Base-by-base conservation (phyloP, 192 early-diverging fungal species). In the Neocallimastix lanati region DNA sequence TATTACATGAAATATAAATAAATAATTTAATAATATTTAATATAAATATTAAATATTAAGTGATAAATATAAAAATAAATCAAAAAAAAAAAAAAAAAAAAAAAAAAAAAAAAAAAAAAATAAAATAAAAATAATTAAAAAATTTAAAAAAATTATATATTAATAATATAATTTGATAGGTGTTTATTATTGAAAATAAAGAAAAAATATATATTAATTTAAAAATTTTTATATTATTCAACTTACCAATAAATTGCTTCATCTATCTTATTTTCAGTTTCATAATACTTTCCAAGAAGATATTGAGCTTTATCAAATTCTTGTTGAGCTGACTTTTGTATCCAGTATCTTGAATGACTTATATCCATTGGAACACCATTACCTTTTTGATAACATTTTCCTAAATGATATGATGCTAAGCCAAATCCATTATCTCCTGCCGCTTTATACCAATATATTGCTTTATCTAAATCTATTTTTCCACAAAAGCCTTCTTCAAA, bases 401-500 rank as follows among this genome's bases (percentile, higher is more conserved):
- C 94, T 58, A 96, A 85, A 78, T 88, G 93, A 28, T 84, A 84
- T 2, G 87, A 77, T 84, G 89, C 87, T 83, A 92, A 87, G 28
- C 89, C 83, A 78, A 88, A 86, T 1, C 86, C 89, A 78, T 88
- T 86, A 77, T 90, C 87, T 6, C 90, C 90, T 21, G 87, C 86
- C 28, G 82, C 83, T 27, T 85, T 86, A 82, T 93, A 92, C 92
- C 91, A 95, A 77, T 90, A 82, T 83, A 93, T 90, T 18, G 94
- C 93, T 78, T 91, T 84, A 13, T 38, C 77, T 6, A 87, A 86
- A 78, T 93, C 86, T 76, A 88, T 89, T 78, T 87, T 84, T 2
- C 91, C 87, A 33, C 92, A 93, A 13, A 92, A 84, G 28, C 94
- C 94, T 78, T 92, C 92, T 80, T 93, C 91, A 82, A 91, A 94